A percentile compares a stretch with the other conserved stretches of the same genome.
Conservation (phyloP, 31 red algal genomes). For the Odonthalia washingtoniensis region DNA sequence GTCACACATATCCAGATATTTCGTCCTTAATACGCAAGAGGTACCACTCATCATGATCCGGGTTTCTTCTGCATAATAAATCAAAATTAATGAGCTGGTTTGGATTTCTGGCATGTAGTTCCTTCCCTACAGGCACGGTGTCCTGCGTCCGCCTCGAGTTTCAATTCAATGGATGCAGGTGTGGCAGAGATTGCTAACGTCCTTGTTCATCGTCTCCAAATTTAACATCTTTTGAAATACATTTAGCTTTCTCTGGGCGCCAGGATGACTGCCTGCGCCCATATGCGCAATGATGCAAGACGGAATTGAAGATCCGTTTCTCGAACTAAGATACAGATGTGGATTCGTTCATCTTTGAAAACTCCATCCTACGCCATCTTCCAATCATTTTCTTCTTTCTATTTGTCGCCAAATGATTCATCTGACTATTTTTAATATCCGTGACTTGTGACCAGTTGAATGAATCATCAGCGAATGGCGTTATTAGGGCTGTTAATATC, state of each 20-base stretch:
- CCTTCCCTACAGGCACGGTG: no score
- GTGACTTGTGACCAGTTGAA: no score
- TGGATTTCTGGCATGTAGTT: no score
- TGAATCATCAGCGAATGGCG: no score
- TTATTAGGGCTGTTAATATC: no score
- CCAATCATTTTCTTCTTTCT: background rate
- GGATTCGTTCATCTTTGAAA: background rate
- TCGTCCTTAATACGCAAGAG: no score
- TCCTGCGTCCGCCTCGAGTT: no score
- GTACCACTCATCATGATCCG: no score
- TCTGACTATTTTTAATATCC: constrained; percentile 3
- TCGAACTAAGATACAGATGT: background rate
- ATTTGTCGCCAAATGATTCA: background rate
- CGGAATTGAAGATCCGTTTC: constrained; percentile 18
- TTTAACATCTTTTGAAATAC: background rate
- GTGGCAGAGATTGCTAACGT: background rate
- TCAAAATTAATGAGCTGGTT: no score
- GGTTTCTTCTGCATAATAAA: no score
- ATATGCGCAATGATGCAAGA: constrained; percentile 23
- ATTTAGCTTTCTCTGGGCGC: background rate
- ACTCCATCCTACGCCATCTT: background rate
- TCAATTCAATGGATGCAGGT: constrained; percentile 25
- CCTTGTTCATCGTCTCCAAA: constrained; percentile 4
- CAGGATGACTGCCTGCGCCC: constrained; percentile 10
- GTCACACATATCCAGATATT: no score